These are phyloP conservation scores for Alternaria sp. DNA, from an alignment of 2,329 filamentous ascomycete genomes.

Conservation along the genomic window DNA sequence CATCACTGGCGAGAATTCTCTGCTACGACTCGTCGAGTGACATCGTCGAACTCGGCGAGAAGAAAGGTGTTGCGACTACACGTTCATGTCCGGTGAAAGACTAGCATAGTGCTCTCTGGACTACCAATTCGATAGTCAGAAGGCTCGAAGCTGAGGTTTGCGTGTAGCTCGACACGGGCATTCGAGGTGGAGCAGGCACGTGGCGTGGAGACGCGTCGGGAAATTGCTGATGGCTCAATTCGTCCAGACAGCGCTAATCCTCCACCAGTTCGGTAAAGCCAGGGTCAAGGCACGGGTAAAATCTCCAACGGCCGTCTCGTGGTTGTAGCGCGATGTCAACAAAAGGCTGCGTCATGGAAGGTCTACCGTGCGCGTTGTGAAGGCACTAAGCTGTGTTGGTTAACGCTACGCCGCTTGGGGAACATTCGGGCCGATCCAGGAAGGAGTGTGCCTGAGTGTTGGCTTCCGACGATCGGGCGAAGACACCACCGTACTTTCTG, in stretches of 20 bases:
- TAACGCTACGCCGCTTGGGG: not conserved
- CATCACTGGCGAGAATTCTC: not conserved
- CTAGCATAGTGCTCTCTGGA: not conserved
- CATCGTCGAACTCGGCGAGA: not conserved
- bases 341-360: conserved; percentile 26
- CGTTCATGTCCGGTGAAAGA: not conserved
- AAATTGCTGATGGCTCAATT: not conserved
- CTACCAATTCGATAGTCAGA: not conserved
- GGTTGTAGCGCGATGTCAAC: not conserved
- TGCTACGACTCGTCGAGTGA: accelerated
- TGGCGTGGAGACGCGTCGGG: not conserved
- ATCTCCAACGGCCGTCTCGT: not conserved
- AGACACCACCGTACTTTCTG: not conserved
- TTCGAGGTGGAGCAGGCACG: not conserved
- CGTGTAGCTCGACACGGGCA: not conserved
- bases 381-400: not conserved
- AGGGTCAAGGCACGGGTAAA: not conserved
- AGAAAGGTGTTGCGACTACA: not conserved
- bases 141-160: not conserved
- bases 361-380: not conserved
- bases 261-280: not conserved
- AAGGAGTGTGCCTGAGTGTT: not conserved
- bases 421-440: not conserved
- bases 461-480: not conserved
- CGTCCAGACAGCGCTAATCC: not conserved